Evolutionary conservation across 2,329 filamentous ascomycete species (phyloP).

Genomic region (Monosporascus sp.): DNA sequence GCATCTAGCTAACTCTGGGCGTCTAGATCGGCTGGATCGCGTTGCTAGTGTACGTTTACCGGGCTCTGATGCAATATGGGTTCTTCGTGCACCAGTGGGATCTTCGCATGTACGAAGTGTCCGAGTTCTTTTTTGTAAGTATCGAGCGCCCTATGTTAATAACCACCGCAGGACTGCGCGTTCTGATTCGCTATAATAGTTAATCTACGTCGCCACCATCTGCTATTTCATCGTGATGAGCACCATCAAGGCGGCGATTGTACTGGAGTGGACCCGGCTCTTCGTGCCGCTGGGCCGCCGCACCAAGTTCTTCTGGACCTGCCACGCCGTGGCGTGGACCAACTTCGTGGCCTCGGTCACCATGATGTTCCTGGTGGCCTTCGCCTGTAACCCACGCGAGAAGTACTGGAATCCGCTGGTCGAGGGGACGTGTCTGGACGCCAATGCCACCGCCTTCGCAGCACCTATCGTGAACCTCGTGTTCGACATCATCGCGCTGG

Average conservation of each 20-base stretch:
- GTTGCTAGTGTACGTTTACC: too few species aligned
- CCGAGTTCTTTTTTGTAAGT: too few species aligned
- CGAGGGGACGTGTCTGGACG: background rate
- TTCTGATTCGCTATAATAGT: background rate
- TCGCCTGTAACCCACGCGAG: background rate
- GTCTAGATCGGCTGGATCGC: too few species aligned
- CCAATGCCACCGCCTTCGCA: background rate
- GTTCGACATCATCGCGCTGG: background rate
- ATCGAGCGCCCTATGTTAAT: too few species aligned
- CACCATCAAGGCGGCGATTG: background rate
- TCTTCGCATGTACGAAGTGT: too few species aligned
- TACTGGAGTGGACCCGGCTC: background rate
- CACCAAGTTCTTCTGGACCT: background rate
- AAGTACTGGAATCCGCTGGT: background rate
- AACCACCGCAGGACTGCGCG: too few species aligned
- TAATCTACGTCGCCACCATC: background rate
- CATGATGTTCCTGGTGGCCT: background rate
- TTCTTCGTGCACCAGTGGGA: too few species aligned
- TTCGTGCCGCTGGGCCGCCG: background rate
- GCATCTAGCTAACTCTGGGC: too few species aligned
- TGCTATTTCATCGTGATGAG: background rate
- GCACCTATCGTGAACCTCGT: background rate
- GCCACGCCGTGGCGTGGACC: background rate
- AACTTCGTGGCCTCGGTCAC: background rate
- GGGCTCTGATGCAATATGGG: too few species aligned